Evolutionary conservation across 2,329 filamentous ascomycete genomes (phyloP), one percentile per base, ranked within the genome.

Genomic region (Tympanopsis confertula): DNA sequence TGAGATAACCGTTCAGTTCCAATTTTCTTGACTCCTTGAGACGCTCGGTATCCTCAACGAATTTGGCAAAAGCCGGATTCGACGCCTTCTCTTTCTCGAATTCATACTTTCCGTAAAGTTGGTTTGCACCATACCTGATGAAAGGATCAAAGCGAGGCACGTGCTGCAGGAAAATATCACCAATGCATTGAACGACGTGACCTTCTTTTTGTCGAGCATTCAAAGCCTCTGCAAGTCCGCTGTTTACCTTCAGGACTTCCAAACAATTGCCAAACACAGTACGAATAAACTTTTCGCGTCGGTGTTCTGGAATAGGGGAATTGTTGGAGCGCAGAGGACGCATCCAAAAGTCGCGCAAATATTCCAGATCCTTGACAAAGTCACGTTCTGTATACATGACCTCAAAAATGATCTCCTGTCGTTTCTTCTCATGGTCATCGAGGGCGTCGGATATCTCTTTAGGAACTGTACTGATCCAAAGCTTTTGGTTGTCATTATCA

Each of bases 401-500:
- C 57, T 98, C 91, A 4, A 89, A 95, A 42, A 98, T 95, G 48
- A 98, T 85, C 55, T 98, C 91, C 56, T 98, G 91, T 33, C 91
- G 78, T 66, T 96, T 96, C 77, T 94, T 93, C 59, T 98, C 91
- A 47, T 75, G 77, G 47, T 98, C 91, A 36, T 78, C 79, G 20
- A 95, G 81, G 52, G 81, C 85, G 48, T 96, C 88, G 1, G 88
- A 87, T 40, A 98, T 69, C 56, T 96, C 91, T 57, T 94, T 91
- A 1, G 88, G 86, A 24, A 98, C 91, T 13, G 88, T 94, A 57
- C 96, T 96, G 60, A 98, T 98, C 91, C 91, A 98, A 26, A 98
- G 72, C 59, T 96, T 96, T 64, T 96, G 91, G 57, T 96, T 88
- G 52, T 95, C 87, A 20, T 82, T 86, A 50, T 91, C 82, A 41